Conservation (phyloP, 2,329 filamentous ascomycete genomes). For the Aspergillus cejpii region DNA sequence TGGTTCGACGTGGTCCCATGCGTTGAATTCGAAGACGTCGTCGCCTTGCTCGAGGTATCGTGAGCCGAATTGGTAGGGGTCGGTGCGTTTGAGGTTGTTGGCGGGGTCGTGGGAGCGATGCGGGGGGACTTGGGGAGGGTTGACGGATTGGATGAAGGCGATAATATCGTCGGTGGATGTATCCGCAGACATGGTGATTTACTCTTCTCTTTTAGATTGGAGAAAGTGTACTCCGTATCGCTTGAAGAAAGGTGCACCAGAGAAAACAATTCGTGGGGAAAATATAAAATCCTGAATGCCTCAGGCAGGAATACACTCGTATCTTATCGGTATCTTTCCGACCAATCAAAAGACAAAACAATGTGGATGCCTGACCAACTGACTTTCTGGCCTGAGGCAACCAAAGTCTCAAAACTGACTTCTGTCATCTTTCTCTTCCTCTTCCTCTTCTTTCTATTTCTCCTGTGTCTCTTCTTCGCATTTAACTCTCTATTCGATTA, state of each 20-base stretch:
- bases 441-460: not conserved
- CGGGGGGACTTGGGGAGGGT: slow-evolving; percentile 44
- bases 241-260: not conserved
- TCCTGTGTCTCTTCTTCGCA: not conserved
- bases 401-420: not conserved
- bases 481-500: not conserved
- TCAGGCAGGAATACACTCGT: not conserved
- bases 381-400: not conserved
- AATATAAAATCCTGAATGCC: not conserved
- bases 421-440: not conserved
- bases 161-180: slow-evolving; percentile 24
- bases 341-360: not conserved
- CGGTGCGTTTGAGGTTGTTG: slow-evolving; percentile 76
- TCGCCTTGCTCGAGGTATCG: slow-evolving; percentile 76
- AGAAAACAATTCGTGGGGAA: not conserved
- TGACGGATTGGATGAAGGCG: slow-evolving; percentile 42
- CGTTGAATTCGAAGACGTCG: slow-evolving; percentile 94
- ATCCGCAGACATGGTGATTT: slow-evolving; percentile 5
- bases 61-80: slow-evolving; percentile 94
- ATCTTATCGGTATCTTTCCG: not conserved
- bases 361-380: not conserved
- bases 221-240: not conserved
- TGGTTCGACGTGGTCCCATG: slow-evolving; percentile 96
- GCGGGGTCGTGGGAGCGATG: slow-evolving; percentile 62
- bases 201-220: not conserved